Evolutionary conservation across 768 basidiomycete species (phyloP).

Genomic region (Xerocomellus intermedius): DNA sequence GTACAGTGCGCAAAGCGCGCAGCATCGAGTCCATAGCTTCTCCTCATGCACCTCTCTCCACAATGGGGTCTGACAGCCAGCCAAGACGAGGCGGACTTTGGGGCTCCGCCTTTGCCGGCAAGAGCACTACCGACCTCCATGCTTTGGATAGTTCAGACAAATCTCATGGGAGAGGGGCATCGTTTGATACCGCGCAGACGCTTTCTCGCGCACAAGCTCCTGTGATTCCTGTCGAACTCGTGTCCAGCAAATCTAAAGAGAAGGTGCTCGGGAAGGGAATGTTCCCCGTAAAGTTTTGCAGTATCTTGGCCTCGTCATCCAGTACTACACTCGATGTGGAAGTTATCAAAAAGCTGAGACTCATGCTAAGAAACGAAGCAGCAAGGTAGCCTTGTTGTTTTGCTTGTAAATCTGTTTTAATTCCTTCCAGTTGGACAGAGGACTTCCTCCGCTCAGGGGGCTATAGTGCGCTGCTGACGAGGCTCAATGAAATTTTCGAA

Average conservation of each 20-base stretch:
- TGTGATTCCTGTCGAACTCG: conserved; percentile 35
- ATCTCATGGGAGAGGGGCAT: conserved; percentile 56
- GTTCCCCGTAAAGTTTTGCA: conserved; percentile 66
- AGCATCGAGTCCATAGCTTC: conserved; percentile 72
- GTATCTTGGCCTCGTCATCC: conserved; percentile 62
- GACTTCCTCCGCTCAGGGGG: conserved; percentile 83
- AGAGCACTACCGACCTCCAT: conserved; percentile 32
- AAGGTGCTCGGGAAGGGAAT: conserved; percentile 53
- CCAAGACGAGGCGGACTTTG: conserved; percentile 25
- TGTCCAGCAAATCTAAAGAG: conserved; percentile 47
- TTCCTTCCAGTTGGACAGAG: conserved; percentile 73
- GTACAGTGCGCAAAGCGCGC: conserved; percentile 62
- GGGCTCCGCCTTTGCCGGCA: conserved; percentile 28
- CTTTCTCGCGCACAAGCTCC: conserved; percentile 56
- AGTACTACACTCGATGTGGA: conserved; percentile 82
- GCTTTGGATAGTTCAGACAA: conserved; percentile 29
- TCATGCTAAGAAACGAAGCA: conserved; percentile 88
- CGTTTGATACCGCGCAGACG: conserved; percentile 53
- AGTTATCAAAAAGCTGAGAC: conserved; percentile 79
- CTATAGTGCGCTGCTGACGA: conserved; percentile 77
- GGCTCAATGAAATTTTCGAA: conserved; percentile 88
- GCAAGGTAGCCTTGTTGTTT: conserved; percentile 54
- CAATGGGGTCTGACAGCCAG: conserved; percentile 37
- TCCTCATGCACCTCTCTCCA: conserved; percentile 41
- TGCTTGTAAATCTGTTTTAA: background rate